These are phyloP conservation scores for Ogataea angusta DNA, from an alignment of 805 yeast species.

Conservation along the genomic window DNA sequence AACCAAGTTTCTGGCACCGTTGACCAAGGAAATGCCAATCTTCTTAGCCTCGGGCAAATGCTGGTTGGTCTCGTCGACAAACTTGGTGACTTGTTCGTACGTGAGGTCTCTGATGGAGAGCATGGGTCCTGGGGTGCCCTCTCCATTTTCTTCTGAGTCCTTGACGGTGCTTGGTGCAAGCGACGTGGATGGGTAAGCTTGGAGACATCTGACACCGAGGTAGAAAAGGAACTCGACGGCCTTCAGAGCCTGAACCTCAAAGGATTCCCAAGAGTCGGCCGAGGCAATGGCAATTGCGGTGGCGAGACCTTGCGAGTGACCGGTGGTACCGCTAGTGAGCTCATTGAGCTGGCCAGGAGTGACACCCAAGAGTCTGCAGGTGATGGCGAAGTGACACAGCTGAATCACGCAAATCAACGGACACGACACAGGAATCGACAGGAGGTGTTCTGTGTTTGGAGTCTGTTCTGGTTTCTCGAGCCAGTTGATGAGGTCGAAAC, in stretches of 20 bases:
- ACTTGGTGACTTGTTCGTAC: constrained; percentile 70
- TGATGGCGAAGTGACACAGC: constrained; percentile 86
- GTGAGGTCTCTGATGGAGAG: constrained; percentile 88
- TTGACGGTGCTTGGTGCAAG: constrained; percentile 90
- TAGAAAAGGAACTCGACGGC: constrained; percentile 85
- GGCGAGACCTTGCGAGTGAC: constrained; percentile 89
- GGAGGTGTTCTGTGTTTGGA: constrained; percentile 84
- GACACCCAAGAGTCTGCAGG: constrained; percentile 78
- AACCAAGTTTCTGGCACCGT: constrained; percentile 94
- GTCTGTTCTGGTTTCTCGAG: constrained; percentile 78
- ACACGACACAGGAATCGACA: constrained; percentile 91
- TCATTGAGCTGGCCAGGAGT: constrained; percentile 86
- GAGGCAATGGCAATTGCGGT: constrained; percentile 90
- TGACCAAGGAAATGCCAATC: constrained; percentile 83
- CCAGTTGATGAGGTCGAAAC: constrained; percentile 88
- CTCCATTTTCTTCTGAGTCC: constrained; percentile 90
- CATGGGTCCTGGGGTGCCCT: constrained; percentile 98
- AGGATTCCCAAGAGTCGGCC: constrained; percentile 81
- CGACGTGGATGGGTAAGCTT: constrained; percentile 88
- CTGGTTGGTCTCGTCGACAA: constrained; percentile 81
- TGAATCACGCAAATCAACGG: constrained; percentile 97
- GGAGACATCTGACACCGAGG: constrained; percentile 89
- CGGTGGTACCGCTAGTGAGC: constrained; percentile 71
- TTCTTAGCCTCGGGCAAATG: constrained; percentile 92
- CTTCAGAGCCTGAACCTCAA: constrained; percentile 65